Evolutionary conservation across 2,329 filamentous ascomycete species (phyloP).

Genomic region (Dothideomycetes sp.): DNA sequence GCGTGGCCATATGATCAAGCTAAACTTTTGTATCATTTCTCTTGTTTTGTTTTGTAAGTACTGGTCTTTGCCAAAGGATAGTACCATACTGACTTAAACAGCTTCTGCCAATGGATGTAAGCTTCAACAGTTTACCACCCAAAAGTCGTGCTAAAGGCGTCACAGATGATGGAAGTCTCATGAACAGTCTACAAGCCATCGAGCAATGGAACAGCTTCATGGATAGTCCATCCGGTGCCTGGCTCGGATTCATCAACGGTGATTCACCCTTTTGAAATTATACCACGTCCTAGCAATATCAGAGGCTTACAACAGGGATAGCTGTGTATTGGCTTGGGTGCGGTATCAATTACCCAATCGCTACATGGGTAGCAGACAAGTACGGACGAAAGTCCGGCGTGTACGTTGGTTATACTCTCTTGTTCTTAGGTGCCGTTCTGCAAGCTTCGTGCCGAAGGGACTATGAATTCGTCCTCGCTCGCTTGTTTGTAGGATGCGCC

Average conservation of each 20-base stretch:
- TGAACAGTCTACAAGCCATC: slow-evolving; percentile 35
- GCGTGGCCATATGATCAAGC: slow-evolving; percentile 11
- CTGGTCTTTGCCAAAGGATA: background rate
- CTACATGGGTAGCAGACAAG: slow-evolving; percentile 23
- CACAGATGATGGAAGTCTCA: slow-evolving; percentile 24
- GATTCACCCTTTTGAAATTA: background rate
- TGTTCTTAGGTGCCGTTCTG: slow-evolving; percentile 19
- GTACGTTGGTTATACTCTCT: slow-evolving; percentile 22
- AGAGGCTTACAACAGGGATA: too few species aligned
- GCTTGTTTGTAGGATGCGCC: slow-evolving; percentile 26
- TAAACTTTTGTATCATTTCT: slow-evolving; percentile 9
- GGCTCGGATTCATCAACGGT: slow-evolving; percentile 27
- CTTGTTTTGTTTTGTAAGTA: slow-evolving; percentile 12
- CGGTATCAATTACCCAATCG: slow-evolving; percentile 18
- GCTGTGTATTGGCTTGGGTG: slow-evolving; percentile 17
- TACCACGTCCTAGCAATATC: too few species aligned
- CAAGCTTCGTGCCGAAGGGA: slow-evolving; percentile 11
- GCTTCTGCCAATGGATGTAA: slow-evolving; percentile 1
- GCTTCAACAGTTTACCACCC: too few species aligned
- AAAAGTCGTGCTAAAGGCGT: too few species aligned
- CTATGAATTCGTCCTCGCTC: slow-evolving; percentile 24
- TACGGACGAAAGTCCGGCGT: slow-evolving; percentile 24
- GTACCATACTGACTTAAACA: slow-evolving; percentile 3
- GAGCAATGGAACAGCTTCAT: slow-evolving; percentile 32
- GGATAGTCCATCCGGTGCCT: slow-evolving; percentile 23